A percentile compares a stretch with the other conserved stretches of the same genome.
These are phyloP conservation scores for Rhizophora apiculata DNA, from an alignment of 345 rosid species.

Conservation along the genomic window DNA sequence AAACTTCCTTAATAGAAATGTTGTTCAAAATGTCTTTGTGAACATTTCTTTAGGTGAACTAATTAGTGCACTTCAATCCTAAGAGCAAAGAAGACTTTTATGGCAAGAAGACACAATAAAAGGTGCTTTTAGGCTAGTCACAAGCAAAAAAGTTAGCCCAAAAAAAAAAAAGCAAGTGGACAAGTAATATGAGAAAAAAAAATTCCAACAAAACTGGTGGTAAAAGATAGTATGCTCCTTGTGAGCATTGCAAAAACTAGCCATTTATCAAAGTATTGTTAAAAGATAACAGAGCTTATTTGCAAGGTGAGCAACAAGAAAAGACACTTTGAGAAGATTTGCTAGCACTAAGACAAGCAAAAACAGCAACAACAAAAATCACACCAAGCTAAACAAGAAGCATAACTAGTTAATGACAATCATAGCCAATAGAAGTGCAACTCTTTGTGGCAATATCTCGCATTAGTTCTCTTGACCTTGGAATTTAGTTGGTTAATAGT, in stretches of 20 bases:
- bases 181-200: neutral
- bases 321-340: neutral
- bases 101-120: neutral
- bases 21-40: too few species aligned
- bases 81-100: too few species aligned
- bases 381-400: too few species aligned
- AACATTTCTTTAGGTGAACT: too few species aligned
- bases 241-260: neutral
- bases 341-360: neutral
- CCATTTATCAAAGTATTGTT: neutral
- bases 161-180: neutral
- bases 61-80: too few species aligned
- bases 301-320: neutral
- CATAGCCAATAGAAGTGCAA: neutral
- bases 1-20: too few species aligned
- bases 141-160: neutral
- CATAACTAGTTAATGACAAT: too few species aligned
- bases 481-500: neutral
- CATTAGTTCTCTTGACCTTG: neutral
- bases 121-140: neutral
- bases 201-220: neutral
- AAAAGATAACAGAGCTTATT: neutral
- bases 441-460: neutral
- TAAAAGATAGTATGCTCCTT: neutral
- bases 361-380: too few species aligned